Conservation (phyloP, 352 stramenopile species). For the Phytophthora pisi region DNA sequence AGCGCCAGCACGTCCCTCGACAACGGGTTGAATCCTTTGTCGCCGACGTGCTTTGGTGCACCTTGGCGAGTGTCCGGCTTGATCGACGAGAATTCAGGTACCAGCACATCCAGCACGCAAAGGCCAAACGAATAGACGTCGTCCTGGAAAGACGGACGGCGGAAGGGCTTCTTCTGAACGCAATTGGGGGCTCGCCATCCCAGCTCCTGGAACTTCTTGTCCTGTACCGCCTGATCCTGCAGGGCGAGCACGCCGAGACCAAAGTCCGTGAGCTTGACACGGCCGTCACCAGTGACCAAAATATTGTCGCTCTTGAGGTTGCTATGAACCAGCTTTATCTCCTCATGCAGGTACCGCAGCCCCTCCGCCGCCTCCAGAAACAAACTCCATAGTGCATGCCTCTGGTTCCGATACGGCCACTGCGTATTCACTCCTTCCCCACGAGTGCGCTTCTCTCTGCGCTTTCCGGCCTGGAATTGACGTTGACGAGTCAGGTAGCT, state of each 20-base stretch:
- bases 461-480: conserved; percentile 6
- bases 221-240: conserved; percentile 25
- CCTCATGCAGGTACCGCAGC: conserved; percentile 71
- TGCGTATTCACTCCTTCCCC: neutral
- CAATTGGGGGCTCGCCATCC: conserved; percentile 36
- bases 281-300: conserved; percentile 49
- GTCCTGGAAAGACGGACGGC: conserved; percentile 30
- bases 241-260: conserved; percentile 41
- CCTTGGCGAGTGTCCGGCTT: neutral
- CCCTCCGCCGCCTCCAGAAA: conserved; percentile 36
- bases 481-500: conserved; percentile 16
- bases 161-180: conserved; percentile 11
- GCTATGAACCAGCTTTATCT: conserved; percentile 43
- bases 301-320: conserved; percentile 75
- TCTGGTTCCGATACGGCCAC: conserved; percentile 15
- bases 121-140: conserved; percentile 40
- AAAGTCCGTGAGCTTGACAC: conserved; percentile 84
- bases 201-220: conserved; percentile 23
- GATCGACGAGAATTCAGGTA: conserved; percentile 20
- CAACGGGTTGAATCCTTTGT: conserved; percentile 30
- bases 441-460: conserved; percentile 7
- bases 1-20: conserved; percentile 1
- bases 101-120: conserved; percentile 35
- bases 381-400: conserved; percentile 30
- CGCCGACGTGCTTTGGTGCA: conserved; percentile 11